Conservation (phyloP, 306 rosid genomes). For the Cucurbita moschata region DNA sequence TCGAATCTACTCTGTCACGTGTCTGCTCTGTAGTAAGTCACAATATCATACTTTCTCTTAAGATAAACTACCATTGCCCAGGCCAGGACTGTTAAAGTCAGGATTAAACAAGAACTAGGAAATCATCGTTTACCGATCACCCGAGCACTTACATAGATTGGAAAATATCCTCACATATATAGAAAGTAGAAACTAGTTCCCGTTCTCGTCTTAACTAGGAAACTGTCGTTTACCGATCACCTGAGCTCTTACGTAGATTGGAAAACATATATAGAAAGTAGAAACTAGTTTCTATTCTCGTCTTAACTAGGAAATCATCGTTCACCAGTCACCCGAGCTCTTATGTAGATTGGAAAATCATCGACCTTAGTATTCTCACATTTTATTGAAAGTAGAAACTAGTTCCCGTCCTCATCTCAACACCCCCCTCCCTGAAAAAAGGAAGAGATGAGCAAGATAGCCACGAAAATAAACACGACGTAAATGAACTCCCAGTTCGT, state of each 20-base stretch:
- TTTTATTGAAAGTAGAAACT: too few species aligned
- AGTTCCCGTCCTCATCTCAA: too few species aligned
- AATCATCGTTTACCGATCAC: neutral
- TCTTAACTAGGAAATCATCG: too few species aligned
- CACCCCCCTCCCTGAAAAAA: too few species aligned
- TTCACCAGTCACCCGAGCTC: too few species aligned
- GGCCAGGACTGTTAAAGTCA: neutral
- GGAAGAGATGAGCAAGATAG: too few species aligned
- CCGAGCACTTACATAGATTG: neutral
- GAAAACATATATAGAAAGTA: too few species aligned
- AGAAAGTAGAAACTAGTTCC: neutral
- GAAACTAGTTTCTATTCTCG: too few species aligned
- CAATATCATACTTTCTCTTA: constrained; percentile 10
- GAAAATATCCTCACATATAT: neutral
- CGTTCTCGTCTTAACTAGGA: neutral
- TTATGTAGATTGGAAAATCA: too few species aligned
- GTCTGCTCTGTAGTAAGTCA: constrained; percentile 84
- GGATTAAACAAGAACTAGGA: neutral
- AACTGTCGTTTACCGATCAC: too few species aligned
- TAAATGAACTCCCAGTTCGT: neutral
- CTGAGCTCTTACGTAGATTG: too few species aligned
- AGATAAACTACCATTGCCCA: neutral
- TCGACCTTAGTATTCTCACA: too few species aligned
- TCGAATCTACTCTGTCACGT: constrained; percentile 71
- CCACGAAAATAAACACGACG: neutral